phyloP scores from a whole-genome alignment of 2,329 filamentous ascomycete species.

The Fonsecaea multimorphosa region DNA sequence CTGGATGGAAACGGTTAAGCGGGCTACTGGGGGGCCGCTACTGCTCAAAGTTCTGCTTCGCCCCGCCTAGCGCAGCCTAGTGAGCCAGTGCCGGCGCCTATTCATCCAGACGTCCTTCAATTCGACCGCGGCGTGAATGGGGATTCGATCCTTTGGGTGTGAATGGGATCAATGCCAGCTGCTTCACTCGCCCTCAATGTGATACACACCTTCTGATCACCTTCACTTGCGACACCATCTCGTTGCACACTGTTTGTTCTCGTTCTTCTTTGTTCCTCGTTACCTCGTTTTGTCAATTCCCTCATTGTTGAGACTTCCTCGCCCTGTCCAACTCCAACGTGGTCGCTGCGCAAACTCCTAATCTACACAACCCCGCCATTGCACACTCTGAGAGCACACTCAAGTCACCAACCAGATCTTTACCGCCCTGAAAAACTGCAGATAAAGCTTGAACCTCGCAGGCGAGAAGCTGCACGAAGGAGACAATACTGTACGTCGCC shows the following conservation, averaged over 20 bases:
- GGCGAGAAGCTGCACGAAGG: slow-evolving; percentile 9
- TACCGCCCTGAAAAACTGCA: slow-evolving; percentile 20
- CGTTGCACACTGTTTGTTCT: slow-evolving; percentile 6
- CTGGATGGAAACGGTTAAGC: slow-evolving; percentile 19
- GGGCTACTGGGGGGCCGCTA: background rate
- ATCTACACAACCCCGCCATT: slow-evolving; percentile 19
- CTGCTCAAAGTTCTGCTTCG: slow-evolving; percentile 19
- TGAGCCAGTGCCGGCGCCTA: slow-evolving; percentile 31
- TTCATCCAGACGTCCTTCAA: slow-evolving; percentile 32
- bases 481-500: slow-evolving; percentile 11
- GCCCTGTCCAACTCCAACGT: slow-evolving; percentile 10
- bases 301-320: slow-evolving; percentile 15
- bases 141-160: slow-evolving; percentile 24
- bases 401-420: background rate
- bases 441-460: slow-evolving; percentile 15
- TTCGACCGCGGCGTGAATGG: slow-evolving; percentile 31
- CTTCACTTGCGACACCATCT: slow-evolving; percentile 15
- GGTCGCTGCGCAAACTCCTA: slow-evolving; percentile 20
- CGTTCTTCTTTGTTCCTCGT: background rate
- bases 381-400: background rate
- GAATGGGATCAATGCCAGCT: slow-evolving; percentile 21
- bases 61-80: slow-evolving; percentile 14
- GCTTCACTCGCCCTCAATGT: slow-evolving; percentile 17
- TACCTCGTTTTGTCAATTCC: slow-evolving; percentile 5
- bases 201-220: slow-evolving; percentile 19